Base-by-base conservation (phyloP, 1,284 basidiomycete genomes). In the Apiotrichum mycotoxinovorans region DNA sequence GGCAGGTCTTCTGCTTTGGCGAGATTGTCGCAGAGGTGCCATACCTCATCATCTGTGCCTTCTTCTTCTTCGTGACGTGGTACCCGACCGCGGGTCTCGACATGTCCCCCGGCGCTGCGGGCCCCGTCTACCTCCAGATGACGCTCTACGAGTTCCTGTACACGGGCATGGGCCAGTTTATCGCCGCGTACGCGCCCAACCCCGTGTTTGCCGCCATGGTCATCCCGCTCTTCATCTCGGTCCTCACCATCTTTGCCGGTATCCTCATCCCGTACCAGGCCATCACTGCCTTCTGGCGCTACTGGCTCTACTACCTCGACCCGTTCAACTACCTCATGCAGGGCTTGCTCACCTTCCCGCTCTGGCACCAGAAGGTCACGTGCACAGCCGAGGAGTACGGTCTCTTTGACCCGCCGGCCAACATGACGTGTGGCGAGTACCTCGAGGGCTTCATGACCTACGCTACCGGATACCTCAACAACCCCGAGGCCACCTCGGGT, bases 141-240 rank as follows among this genome's bases (percentile, higher is more conserved):
- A 66, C 70, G 2, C 56, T 75, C 3, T 75, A 75, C 68, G 73
- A 76, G 62, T 69, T 75, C 64, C 61, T 75, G n/a, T 76, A 76
- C 60, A 75, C 72, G 1, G 70, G 70, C 33, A 72, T 74, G 43
- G 72, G 68, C 41, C 61, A 68, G 60, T 50, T 63, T 34, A 42
- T 63, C 57, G 69, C 69, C 25, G 70, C 69, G 2, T 68, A 69
- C 51, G 69, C 69, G 4, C 70, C 70, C 27, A 70, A 69, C 52
- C 64, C 69, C 49, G 68, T 71, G 12, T 69, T 71, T 23, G 71
- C 71, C n/a, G 68, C 71, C 50, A 63, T 63, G 59, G 49, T 66
- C 66, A 51, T 54, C 26, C 58, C 58, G 11, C 49, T 57, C 50
- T 52, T 61, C 56, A 55, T 61, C 52, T 37, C 48, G 15, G 20